Base-by-base conservation (phyloP, 257 asterid genomes). In the Apocynum venetum region DNA sequence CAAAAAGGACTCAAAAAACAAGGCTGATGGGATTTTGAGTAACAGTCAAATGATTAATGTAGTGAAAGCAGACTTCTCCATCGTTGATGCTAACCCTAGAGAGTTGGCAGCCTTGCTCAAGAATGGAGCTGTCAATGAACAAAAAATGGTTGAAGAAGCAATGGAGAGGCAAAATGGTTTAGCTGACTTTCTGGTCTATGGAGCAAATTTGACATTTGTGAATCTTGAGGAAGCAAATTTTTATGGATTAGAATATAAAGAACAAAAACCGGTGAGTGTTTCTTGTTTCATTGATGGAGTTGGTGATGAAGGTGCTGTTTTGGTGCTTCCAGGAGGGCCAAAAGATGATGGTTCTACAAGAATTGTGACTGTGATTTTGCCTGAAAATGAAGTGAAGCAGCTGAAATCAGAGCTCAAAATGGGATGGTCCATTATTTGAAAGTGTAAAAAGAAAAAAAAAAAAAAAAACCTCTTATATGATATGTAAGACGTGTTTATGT, bases 201-300 rank as follows among this genome's bases (percentile, higher is more conserved):
- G 99, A 1, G 96, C 93, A 44, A 93, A 91, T 59, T 60, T 93
- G 68, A 93, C 96, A 6, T 88, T 95, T 20, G 86, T 85, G 80
- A 73, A 88, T 85, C 46, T 90, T 40, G 98, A 87, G 11, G 92
- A 83, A 0, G 94, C 84, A 2, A 20, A 64, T 0, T 83, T 91
- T 6, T 90, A 91, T 74, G 93, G 86, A 0, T 88, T 93, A 63
- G 90, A 82, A 17, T 85, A 82, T 38, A 79, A 76, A 17, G 93
- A 93, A 35, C 77, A 84, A 4, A 88, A 80, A 52, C 93, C 98
- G 2, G 53, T 79, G 4, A 20, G 66, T 3, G 91, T 86, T 7
- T 89, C 88, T 63, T 91, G 83, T 51, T 35, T 53, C 8, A 74
- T 91, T 19, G 94, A 93, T n/a, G 94, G 94, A 2, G 90, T 90